Evolutionary conservation across 495 filamentous ascomycete species (phyloP).

Genomic region (Poronia punctata): DNA sequence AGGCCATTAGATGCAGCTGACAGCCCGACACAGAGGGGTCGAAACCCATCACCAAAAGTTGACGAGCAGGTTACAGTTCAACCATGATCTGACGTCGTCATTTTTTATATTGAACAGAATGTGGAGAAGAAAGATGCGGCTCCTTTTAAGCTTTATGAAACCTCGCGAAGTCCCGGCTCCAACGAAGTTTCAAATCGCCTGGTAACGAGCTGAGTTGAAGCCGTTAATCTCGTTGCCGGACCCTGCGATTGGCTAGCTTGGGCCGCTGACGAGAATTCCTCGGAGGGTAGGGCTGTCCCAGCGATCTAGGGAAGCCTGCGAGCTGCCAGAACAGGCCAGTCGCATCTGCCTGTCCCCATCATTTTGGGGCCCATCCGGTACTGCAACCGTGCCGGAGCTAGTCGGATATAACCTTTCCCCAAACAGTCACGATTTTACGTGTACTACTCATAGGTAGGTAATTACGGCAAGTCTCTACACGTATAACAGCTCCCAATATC

Average conservation of each 20-base stretch:
- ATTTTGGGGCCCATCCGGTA: too few relatives aligned
- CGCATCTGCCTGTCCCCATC: too few relatives aligned
- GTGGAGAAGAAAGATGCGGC: conserved; percentile 25
- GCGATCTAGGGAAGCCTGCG: too few relatives aligned
- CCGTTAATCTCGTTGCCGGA: background rate
- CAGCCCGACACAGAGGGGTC: too few relatives aligned
- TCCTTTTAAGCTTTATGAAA: conserved; percentile 27
- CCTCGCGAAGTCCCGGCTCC: conserved; percentile 23
- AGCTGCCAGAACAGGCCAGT: too few relatives aligned
- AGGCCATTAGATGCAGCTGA: too few relatives aligned
- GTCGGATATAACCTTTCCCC: too few relatives aligned
- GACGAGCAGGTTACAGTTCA: background rate
- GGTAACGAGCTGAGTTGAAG: conserved; percentile 13
- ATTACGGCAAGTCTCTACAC: too few relatives aligned
- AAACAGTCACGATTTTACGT: too few relatives aligned
- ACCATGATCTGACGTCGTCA: conserved; percentile 13
- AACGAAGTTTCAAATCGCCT: conserved; percentile 21
- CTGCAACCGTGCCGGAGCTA: too few relatives aligned
- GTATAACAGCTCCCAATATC: too few relatives aligned
- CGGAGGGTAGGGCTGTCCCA: conserved; percentile 8
- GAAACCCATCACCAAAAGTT: conserved; percentile 1
- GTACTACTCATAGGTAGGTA: too few relatives aligned
- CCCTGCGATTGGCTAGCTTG: conserved; percentile 5
- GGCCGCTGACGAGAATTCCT: conserved; percentile 14
- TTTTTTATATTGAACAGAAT: conserved; percentile 17